Evolutionary conservation across 495 filamentous ascomycete species (phyloP).

Genomic region (Podospora sp.): DNA sequence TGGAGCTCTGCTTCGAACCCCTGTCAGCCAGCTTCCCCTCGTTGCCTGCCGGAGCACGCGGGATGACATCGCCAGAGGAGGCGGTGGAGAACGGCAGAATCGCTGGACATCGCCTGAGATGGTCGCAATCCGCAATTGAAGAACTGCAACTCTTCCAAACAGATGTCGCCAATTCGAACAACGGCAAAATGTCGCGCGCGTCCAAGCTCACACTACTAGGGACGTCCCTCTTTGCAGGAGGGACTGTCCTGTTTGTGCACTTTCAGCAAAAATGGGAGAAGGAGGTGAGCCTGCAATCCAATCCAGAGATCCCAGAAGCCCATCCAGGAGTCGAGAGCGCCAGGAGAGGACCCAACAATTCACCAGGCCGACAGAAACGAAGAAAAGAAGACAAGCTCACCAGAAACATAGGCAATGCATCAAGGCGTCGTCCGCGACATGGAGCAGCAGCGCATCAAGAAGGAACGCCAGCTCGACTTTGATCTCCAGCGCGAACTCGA

Average conservation of each 20-base stretch:
- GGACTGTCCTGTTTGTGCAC: conserved; percentile 85
- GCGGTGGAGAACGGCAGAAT: conserved; percentile 25
- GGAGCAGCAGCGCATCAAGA: conserved; percentile 88
- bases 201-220: conserved; percentile 81
- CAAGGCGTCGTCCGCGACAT: conserved; percentile 90
- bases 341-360: too few species aligned
- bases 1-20: neutral
- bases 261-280: conserved; percentile 84
- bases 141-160: too few species aligned
- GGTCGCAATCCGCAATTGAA: too few species aligned
- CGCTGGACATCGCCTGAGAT: neutral
- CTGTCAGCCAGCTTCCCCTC: neutral
- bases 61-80: conserved; percentile 12
- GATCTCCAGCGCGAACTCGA: conserved; percentile 85
- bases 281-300: conserved; percentile 58
- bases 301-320: too few species aligned
- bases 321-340: too few species aligned
- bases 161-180: neutral
- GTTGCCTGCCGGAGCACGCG: conserved; percentile 20
- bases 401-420: conserved; percentile 79
- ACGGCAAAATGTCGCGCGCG: conserved; percentile 75
- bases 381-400: conserved; percentile 4
- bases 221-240: conserved; percentile 73
- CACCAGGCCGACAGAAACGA: neutral
- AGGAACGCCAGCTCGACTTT: conserved; percentile 88